Evolutionary conservation across 2,329 filamentous ascomycete genomes (phyloP).

Genomic region (Apiospora rasikravindrae): DNA sequence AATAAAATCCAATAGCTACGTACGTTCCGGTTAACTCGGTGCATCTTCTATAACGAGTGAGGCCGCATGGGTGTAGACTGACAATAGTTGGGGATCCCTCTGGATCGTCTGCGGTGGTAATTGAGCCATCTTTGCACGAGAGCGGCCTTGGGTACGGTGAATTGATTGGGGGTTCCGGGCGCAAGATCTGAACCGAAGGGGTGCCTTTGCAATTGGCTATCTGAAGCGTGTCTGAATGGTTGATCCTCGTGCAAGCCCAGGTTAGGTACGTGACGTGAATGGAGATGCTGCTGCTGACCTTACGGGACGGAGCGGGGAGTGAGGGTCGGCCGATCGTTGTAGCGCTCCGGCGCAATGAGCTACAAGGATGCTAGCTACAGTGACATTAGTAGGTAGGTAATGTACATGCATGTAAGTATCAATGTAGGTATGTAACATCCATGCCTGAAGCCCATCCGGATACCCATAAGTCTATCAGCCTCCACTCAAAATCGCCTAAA

Average conservation of each 20-base stretch:
- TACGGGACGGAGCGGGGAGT: background rate
- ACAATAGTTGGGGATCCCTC: constrained; percentile 98
- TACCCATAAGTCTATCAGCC: background rate
- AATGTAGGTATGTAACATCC: no score
- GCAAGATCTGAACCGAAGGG: background rate
- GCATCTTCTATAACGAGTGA: background rate
- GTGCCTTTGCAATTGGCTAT: background rate
- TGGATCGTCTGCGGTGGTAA: constrained; percentile 92
- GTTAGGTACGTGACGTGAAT: background rate
- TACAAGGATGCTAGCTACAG: background rate
- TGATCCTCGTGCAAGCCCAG: background rate
- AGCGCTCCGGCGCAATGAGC: background rate
- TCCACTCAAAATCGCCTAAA: constrained; percentile 4
- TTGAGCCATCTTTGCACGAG: constrained; percentile 70
- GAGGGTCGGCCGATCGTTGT: constrained; percentile 13
- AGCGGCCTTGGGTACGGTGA: background rate
- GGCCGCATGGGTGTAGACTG: constrained; percentile 42
- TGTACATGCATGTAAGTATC: no score
- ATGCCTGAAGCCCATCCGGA: no score
- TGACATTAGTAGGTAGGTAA: no score
- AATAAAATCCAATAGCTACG: constrained; percentile 97
- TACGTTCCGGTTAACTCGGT: constrained; percentile 36
- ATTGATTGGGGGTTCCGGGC: background rate
- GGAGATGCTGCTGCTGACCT: background rate
- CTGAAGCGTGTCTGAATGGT: background rate